Base-by-base conservation (phyloP, 202 grass and related monocot genomes). In the Hordeum pubiflorum region DNA sequence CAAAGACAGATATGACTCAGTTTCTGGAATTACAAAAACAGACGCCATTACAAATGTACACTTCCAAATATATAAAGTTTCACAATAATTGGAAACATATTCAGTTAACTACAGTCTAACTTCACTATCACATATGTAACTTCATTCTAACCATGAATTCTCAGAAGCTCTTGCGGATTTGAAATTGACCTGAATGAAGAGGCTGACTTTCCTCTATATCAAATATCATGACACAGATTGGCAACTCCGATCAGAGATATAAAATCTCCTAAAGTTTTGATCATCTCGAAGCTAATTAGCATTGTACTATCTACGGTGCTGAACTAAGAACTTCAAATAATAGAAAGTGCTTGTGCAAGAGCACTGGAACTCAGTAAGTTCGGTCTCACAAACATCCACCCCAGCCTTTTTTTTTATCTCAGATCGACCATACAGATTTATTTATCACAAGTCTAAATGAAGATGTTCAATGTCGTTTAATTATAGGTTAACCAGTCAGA, bases 1-100 rank as follows among this genome's bases (percentile, higher is more conserved):
- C 55, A 79, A 77, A 59, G 50, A 79, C 43, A 82, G 79, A 76
- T 43, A 55, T 26, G 38, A 22, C 10, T 75, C 21, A 68, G 43
- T 78, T 39, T 36, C 69, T 41, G 40, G 8, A 71, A 83, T 64
- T 52, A 22, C 26, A 22, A 75, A 72, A 15, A 2, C 31, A 73
- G 18, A 56, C n/a, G n/a, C 33, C 11, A 75, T 62, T 59, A 61
- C 22, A 81, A 50, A 50, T 46, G 21, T 58, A 18, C 36, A 50
- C 56, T 24, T 36, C 23, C 27, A 81, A 61, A 69, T 3, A 23
- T 12, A 4, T 24, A 29, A 48, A 48, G 23, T 72, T 52, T 50
- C 56, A 72, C 4, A 27, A 63, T 63, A 76, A 39, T 39, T 54
- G 43, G 62, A 46, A 54, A 2, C 33, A 38, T n/a, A 78, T 23